Base-by-base conservation (phyloP, 495 filamentous ascomycete genomes). In the Aspergillus conjunctus region DNA sequence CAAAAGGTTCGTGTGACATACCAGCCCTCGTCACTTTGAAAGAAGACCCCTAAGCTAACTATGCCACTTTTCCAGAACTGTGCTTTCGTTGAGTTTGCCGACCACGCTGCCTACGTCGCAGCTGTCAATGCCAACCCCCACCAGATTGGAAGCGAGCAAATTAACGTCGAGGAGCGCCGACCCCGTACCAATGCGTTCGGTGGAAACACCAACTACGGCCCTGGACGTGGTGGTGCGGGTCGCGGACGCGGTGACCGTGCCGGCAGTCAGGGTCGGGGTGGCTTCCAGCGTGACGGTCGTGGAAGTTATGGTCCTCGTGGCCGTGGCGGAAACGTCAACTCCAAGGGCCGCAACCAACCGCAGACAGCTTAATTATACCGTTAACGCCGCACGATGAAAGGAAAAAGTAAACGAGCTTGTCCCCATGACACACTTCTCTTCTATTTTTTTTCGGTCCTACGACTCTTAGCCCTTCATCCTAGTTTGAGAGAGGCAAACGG, bases 71-170 rank as follows among this genome's bases (percentile, higher is more conserved):
- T 56, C 18, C 66, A 97, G 95, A 97, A 92, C 79, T 97, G 92
- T 69, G 95, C 94, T 30, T 97, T 97, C 70, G 90, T 97, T 61
- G 95, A 98, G 69, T 98, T 95, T 70, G 86, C 85, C 65, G 89
- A 89, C 41, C 67, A 83, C 49, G 81, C 91, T 49, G 91, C 84
- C 20, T 97, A 93, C 71, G 79, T 87, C 64, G 88, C 90, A 60
- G 94, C 94, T 22, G 81, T 91, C 41, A 83, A 83, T 58, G 90
- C 86, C 58, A 98, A 94, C 79, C 93, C 95, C 10, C 92, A 94
- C 77, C 81, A 83, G 49, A 85, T 98, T 54, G 89, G 85, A 56
- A 87, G 84, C 68, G 89, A 95, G 74, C 86, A 85, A 65, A 85
- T 98, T 65, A 75, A 81, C 56, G 90, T 98, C 31, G 95, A 98